These are phyloP conservation scores for Xerocomus amazonicus DNA, from an alignment of 1,284 basidiomycete species.

Conservation along the genomic window DNA sequence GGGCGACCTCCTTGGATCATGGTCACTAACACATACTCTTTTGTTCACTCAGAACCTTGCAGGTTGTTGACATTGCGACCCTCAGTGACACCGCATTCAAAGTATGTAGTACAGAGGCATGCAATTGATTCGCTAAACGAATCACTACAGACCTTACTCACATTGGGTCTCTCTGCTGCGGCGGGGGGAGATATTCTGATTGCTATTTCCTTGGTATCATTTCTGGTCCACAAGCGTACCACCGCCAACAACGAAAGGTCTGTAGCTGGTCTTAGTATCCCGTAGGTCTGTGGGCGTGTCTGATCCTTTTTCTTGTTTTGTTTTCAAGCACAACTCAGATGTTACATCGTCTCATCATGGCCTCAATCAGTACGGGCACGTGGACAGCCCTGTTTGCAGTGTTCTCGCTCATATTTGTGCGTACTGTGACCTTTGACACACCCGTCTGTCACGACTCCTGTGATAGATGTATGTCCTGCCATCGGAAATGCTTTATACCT, in stretches of 20 bases:
- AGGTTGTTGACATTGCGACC: not conserved
- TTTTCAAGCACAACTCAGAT: constrained; percentile 6
- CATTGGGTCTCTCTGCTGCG: not conserved
- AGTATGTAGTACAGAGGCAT: not conserved
- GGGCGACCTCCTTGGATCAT: not conserved
- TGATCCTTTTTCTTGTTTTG: not conserved
- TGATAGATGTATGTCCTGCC: constrained; percentile 3
- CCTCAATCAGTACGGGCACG: constrained; percentile 13
- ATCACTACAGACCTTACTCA: not conserved
- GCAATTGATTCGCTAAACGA: not conserved
- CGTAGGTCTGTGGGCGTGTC: not conserved
- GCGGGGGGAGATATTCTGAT: constrained; percentile 8
- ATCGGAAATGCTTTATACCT: not conserved
- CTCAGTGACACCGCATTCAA: not conserved
- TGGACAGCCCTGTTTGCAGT: constrained; percentile 16
- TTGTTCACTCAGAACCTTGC: not conserved
- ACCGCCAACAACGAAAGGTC: not conserved
- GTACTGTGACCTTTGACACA: not conserved
- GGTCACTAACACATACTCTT: not conserved
- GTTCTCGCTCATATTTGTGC: constrained; percentile 11
- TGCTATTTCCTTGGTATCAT: not conserved
- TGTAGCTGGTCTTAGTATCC: not conserved
- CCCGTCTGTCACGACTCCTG: no score
- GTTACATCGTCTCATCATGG: constrained; percentile 16
- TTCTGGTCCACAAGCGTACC: constrained; percentile 7